Percentiles rank a stretch among this genome's conserved stretches.
These are phyloP conservation scores for Alternaria panax DNA, from an alignment of 2,329 filamentous ascomycete genomes.

Conservation along the genomic window DNA sequence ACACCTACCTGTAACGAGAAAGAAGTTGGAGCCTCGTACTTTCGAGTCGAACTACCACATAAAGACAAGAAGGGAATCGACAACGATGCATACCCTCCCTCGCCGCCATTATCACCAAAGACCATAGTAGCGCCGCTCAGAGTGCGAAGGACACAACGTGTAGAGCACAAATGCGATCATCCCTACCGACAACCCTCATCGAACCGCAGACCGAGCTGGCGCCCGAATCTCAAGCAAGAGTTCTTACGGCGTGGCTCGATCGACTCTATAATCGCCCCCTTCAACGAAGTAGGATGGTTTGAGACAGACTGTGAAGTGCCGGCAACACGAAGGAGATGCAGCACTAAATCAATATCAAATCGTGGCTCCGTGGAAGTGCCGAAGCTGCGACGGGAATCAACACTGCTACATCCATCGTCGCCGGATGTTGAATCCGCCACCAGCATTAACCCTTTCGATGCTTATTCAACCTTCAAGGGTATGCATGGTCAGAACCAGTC, in stretches of 20 bases:
- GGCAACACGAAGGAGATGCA: neutral
- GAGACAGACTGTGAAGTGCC: neutral
- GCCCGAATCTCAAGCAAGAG: slow-evolving; percentile 36
- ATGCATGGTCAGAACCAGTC: neutral
- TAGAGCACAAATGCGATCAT: slow-evolving; percentile 17
- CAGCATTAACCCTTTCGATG: no score
- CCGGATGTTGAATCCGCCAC: neutral
- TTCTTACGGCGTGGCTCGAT: slow-evolving; percentile 15
- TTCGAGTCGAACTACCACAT: slow-evolving; percentile 26
- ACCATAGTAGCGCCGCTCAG: slow-evolving; percentile 8
- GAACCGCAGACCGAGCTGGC: slow-evolving; percentile 31
- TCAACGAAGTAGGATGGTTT: slow-evolving; percentile 11
- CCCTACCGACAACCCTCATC: slow-evolving; percentile 17
- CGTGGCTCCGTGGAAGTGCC: neutral
- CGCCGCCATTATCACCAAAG: slow-evolving; percentile 27
- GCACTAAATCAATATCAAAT: neutral
- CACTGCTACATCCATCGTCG: slow-evolving; percentile 16
- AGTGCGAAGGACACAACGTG: slow-evolving; percentile 5
- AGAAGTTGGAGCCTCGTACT: slow-evolving; percentile 23
- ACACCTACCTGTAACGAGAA: slow-evolving; percentile 12
- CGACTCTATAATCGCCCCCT: slow-evolving; percentile 18
- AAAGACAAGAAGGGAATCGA: slow-evolving; percentile 23
- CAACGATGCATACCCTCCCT: slow-evolving; percentile 10
- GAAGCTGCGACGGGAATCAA: slow-evolving; percentile 8
- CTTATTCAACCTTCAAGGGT: neutral